Base-by-base conservation (phyloP, 306 rosid species). In the Acacia confusa region DNA sequence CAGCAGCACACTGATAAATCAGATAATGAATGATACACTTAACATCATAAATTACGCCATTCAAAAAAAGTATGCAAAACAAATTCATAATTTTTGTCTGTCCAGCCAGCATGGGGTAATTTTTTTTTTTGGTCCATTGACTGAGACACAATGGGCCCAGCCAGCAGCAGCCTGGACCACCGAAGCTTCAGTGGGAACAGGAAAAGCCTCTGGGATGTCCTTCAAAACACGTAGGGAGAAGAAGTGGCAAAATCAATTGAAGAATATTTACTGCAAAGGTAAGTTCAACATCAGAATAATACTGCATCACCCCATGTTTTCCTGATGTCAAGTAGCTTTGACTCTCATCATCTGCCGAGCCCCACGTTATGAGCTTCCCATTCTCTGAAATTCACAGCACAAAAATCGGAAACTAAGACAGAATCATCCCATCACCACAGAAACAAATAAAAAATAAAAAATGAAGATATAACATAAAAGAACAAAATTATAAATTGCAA, bases 321-420 rank as follows among this genome's bases (percentile, higher is more conserved):
- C 98, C 97, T 0, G 96, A 88, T 24, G 87, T 85, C 86, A 91
- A 47, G 78, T 87, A 91, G 83, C 86, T 91, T 79, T 91, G 98
- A 68, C 82, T 84, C 78, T 88, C 97, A 25, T 94, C 98, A 13
- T 92, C 97, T 2, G 88, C 25, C 24, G 97, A 91, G 12, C 97
- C 97, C 98, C 98, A 94, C 40, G 93, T 94, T 41, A 90, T 88
- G 1, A 94, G 90, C 85, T 86, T 92, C 85, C 98, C 98, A 6
- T 82, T 63, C 82, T 87, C 98, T 92, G 79, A 60, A 72, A 36
- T n/a, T n/a, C n/a, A n/a, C n/a, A n/a, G n/a, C n/a, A n/a, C n/a
- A n/a, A n/a, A n/a, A n/a, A n/a, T n/a, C n/a, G n/a, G n/a, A n/a
- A n/a, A n/a, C n/a, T n/a, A n/a, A n/a, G n/a, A n/a, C n/a, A n/a